Evolutionary conservation across 1,284 basidiomycete genomes (phyloP).

Genomic region (Boletellus deceptivus): DNA sequence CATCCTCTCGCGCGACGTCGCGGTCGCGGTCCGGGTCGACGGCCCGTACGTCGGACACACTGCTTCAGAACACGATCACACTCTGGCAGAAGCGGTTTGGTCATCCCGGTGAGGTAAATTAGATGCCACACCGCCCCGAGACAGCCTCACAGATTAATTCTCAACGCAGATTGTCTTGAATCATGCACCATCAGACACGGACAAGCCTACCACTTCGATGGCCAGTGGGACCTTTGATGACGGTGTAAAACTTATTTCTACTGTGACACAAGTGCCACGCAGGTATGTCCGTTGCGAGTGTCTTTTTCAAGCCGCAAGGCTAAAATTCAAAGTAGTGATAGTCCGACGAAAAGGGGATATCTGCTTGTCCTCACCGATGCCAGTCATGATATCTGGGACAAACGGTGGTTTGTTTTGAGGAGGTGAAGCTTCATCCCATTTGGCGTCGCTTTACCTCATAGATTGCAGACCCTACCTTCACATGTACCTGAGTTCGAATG

Average conservation of each 20-base stretch:
- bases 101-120: conserved; percentile 66
- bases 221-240: conserved; percentile 39
- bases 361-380: conserved; percentile 80
- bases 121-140: neutral
- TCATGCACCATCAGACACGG: conserved; percentile 58
- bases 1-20: conserved; percentile 44
- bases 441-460: neutral
- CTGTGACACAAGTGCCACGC: conserved; percentile 67
- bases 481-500: conserved; percentile 78
- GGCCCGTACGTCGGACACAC: conserved; percentile 60
- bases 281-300: conserved; percentile 46
- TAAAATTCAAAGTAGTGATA: conserved; percentile 52
- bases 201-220: conserved; percentile 38
- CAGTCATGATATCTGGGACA: conserved; percentile 77
- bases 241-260: conserved; percentile 66
- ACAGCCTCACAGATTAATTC: neutral
- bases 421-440: conserved; percentile 48
- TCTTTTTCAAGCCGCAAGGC: neutral
- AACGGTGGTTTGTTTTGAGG: conserved; percentile 85
- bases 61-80: conserved; percentile 63
- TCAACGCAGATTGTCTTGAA: conserved; percentile 66
- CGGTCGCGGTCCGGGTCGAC: conserved; percentile 52
- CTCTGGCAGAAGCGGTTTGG: conserved; percentile 86
- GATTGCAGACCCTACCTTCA: conserved; percentile 80
- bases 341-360: conserved; percentile 81